Percentiles rank a stretch among this genome's conserved stretches.
phyloP scores from a whole-genome alignment of 768 basidiomycete genomes.

The Cytidiella melzeri region DNA sequence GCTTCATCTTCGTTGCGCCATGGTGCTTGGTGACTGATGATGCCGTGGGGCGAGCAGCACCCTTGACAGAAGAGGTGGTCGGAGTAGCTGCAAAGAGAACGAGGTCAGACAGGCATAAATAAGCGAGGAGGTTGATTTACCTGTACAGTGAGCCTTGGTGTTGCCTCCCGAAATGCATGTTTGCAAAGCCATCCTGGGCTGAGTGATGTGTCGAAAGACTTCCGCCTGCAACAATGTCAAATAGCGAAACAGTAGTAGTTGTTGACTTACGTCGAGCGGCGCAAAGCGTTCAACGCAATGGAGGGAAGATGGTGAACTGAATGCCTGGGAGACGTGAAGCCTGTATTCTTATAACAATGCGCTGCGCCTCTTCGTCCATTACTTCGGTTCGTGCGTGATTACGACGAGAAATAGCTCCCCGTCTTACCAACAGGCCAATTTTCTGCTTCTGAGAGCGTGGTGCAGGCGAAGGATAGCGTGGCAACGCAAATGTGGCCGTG shows the following conservation, averaged over 20 bases:
- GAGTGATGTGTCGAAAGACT: neutral
- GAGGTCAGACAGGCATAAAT: neutral
- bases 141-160: neutral
- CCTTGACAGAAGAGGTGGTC: neutral
- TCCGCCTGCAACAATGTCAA: neutral
- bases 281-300: slow-evolving; percentile 8
- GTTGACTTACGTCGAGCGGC: slow-evolving; percentile 8
- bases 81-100: neutral
- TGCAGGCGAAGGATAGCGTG: neutral
- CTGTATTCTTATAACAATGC: neutral
- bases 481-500: neutral
- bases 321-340: neutral
- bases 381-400: neutral
- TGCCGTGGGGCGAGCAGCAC: neutral
- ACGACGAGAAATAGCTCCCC: neutral
- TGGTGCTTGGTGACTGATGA: neutral
- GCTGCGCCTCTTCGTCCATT: neutral
- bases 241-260: neutral
- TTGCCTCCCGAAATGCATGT: neutral
- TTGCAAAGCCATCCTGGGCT: slow-evolving; percentile 5
- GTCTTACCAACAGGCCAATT: neutral
- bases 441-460: neutral
- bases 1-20: neutral
- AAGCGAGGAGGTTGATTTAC: too few species aligned
- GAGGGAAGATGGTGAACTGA: neutral